Evolutionary conservation across 306 rosid genomes (phyloP).

Genomic region (Quercus suber): DNA sequence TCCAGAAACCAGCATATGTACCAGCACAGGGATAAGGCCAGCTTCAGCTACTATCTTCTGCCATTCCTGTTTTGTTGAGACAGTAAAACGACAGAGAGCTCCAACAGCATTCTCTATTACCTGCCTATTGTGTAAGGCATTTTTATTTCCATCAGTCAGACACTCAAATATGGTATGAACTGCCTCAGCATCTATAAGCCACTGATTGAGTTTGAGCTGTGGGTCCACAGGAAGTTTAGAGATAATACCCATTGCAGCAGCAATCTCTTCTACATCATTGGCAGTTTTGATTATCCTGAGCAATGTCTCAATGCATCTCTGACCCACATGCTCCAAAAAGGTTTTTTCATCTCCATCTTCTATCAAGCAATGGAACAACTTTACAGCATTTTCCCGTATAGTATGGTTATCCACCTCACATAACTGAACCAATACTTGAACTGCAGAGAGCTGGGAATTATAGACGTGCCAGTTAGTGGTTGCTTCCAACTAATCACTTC

Average conservation of each 20-base stretch:
- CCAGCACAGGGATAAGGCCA: constrained; percentile 58
- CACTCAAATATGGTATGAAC: constrained; percentile 37
- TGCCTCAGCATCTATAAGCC: constrained; percentile 50
- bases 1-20: constrained; percentile 50
- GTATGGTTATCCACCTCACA: constrained; percentile 35
- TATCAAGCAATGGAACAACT: constrained; percentile 45
- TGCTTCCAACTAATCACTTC: neutral
- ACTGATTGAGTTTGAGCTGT: constrained; percentile 33
- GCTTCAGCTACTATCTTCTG: constrained; percentile 57
- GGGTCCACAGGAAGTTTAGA: constrained; percentile 43
- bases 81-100: constrained; percentile 58
- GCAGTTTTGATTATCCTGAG: constrained; percentile 37
- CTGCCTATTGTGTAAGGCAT: constrained; percentile 30
- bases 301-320: constrained; percentile 43
- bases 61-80: constrained; percentile 52
- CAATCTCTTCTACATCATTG: constrained; percentile 42
- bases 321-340: constrained; percentile 45
- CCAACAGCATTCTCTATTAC: constrained; percentile 48
- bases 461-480: neutral
- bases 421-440: constrained; percentile 53
- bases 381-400: constrained; percentile 45
- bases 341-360: constrained; percentile 36
- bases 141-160: constrained; percentile 35
- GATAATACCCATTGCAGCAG: constrained; percentile 50
- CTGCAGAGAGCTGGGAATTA: constrained; percentile 52